Percentiles rank a stretch among this genome's conserved stretches.
Conservation (phyloP, 164 flowering plant genomes). For the Sedum album region DNA sequence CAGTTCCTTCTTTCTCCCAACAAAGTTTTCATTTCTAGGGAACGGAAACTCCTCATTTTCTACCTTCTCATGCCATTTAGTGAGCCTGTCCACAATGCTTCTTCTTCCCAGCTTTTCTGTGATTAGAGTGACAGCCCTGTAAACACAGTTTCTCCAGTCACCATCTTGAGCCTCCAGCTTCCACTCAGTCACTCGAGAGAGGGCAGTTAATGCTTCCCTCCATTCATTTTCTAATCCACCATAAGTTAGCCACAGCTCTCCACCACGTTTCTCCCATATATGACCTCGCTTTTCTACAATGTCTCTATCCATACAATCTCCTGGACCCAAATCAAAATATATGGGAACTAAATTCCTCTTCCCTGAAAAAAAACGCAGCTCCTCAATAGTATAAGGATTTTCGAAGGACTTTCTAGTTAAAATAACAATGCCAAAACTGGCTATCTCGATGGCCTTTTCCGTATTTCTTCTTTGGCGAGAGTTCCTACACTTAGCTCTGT, state of each 20-base stretch:
- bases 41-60: conserved; percentile 85
- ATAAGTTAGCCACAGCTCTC: conserved; percentile 71
- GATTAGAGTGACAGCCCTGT: conserved; percentile 57
- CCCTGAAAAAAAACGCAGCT: conserved; percentile 53
- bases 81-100: conserved; percentile 66
- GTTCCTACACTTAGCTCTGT: conserved; percentile 64
- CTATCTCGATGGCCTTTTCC: conserved; percentile 74
- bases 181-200: conserved; percentile 79
- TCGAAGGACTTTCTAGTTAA: conserved; percentile 73
- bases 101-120: conserved; percentile 75
- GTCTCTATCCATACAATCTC: neutral
- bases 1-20: conserved; percentile 86
- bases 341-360: neutral
- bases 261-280: conserved; percentile 85
- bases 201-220: conserved; percentile 76
- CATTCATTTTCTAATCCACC: conserved; percentile 91
- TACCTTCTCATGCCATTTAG: conserved; percentile 67
- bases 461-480: conserved; percentile 57
- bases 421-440: conserved; percentile 68
- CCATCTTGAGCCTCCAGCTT: conserved; percentile 82
- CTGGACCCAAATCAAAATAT: neutral
- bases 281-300: neutral
- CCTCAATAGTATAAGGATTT: conserved; percentile 83
- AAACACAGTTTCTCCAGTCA: conserved; percentile 85
- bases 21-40: conserved; percentile 72